phyloP scores from a whole-genome alignment of 1,284 basidiomycete species.

The Naganishia cerealis region DNA sequence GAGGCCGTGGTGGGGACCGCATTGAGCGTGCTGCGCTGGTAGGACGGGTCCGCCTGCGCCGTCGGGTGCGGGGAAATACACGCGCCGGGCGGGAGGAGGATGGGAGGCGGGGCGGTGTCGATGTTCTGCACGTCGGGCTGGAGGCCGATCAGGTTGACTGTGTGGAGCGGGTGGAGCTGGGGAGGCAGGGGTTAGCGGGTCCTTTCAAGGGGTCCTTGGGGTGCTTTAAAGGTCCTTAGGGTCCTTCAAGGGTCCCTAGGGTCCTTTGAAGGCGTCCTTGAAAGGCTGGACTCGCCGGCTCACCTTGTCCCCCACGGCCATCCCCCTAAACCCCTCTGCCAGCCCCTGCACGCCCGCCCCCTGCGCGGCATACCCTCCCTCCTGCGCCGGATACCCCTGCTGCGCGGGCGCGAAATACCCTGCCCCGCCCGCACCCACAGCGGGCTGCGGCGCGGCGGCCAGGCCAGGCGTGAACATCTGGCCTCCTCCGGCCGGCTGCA shows the following conservation, averaged over 20 bases:
- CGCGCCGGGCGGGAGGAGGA: conserved; percentile 75
- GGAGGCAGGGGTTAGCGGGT: conserved; percentile 61
- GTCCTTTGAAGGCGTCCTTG: too few relatives aligned
- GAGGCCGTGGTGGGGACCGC: conserved; percentile 90
- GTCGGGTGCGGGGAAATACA: conserved; percentile 65
- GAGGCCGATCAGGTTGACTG: conserved; percentile 81
- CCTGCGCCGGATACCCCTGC: conserved; percentile 51
- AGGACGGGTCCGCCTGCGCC: conserved; percentile 80
- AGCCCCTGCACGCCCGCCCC: conserved; percentile 52
- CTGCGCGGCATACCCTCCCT: conserved; percentile 58
- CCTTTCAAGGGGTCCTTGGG: too few relatives aligned
- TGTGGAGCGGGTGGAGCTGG: conserved; percentile 78
- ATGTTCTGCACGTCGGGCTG: conserved; percentile 86
- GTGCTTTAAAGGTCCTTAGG: too few relatives aligned
- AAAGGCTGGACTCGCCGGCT: too few relatives aligned
- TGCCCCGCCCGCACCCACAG: conserved; percentile 53
- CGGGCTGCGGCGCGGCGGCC: conserved; percentile 62
- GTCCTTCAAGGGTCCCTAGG: too few relatives aligned
- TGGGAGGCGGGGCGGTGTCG: conserved; percentile 77
- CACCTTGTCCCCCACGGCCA: conserved; percentile 34
- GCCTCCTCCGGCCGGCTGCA: conserved; percentile 46
- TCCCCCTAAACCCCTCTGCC: conserved; percentile 51
- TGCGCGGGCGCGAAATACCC: conserved; percentile 35
- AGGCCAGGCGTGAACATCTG: conserved; percentile 85
- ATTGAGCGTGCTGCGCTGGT: conserved; percentile 89